These are phyloP conservation scores for Reticulascus tulasneorum DNA, from an alignment of 2,329 filamentous ascomycete genomes.

Conservation along the genomic window DNA sequence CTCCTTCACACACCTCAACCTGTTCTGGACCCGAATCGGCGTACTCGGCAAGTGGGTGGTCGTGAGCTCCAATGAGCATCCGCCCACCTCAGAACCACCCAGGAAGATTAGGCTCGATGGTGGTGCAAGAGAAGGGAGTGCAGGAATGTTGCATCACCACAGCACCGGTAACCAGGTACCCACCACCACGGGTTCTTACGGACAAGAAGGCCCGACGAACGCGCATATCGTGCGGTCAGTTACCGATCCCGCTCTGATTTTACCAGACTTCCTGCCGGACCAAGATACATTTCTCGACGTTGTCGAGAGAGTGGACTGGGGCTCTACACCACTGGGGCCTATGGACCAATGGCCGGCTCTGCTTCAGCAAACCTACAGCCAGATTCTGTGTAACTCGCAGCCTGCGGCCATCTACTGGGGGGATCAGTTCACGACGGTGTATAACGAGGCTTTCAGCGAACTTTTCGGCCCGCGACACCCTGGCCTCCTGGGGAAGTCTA, in stretches of 20 bases:
- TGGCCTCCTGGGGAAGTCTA: slow-evolving; percentile 53
- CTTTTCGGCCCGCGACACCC: slow-evolving; percentile 65
- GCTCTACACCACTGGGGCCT: slow-evolving; percentile 40
- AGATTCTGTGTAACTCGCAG: slow-evolving; percentile 39
- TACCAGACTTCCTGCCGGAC: slow-evolving; percentile 28
- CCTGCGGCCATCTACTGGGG: slow-evolving; percentile 64
- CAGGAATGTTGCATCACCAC: slow-evolving; percentile 3
- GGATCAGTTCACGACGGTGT: slow-evolving; percentile 57
- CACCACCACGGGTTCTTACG: slow-evolving; percentile 1
- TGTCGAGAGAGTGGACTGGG: slow-evolving; percentile 43
- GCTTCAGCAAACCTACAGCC: slow-evolving; percentile 40
- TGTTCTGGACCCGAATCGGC: slow-evolving; percentile 32
- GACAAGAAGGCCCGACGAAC: slow-evolving; percentile 4
- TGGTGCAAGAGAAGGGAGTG: slow-evolving; percentile 13
- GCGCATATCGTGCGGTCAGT: slow-evolving; percentile 24
- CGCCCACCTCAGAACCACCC: slow-evolving; percentile 24
- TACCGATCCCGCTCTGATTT: slow-evolving; percentile 27
- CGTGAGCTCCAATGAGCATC: slow-evolving; percentile 33
- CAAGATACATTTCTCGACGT: slow-evolving; percentile 34
- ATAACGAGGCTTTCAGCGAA: slow-evolving; percentile 63
- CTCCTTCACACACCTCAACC: slow-evolving; percentile 25
- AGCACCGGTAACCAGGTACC: not conserved
- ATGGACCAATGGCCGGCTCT: slow-evolving; percentile 42
- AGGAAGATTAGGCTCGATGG: slow-evolving; percentile 25
- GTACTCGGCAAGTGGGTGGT: slow-evolving; percentile 32